phyloP scores from a whole-genome alignment of 257 asterid genomes.

The Solanum commersonii region DNA sequence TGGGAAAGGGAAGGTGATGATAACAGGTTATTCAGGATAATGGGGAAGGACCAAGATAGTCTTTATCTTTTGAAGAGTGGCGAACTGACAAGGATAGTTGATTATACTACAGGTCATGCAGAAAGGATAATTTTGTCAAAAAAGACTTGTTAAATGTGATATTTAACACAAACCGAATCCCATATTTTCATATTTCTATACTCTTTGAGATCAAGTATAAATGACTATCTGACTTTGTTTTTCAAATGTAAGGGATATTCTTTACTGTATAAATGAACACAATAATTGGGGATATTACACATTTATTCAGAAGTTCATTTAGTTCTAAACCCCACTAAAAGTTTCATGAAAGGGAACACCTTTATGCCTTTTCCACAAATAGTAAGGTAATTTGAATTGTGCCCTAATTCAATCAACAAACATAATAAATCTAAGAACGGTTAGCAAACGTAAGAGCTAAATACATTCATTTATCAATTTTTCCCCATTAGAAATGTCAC shows the following conservation, averaged over 20 bases:
- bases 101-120: not conserved
- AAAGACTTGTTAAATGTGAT: not conserved
- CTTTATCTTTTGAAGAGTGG: not conserved
- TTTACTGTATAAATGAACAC: not conserved
- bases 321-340: not conserved
- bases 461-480: not conserved
- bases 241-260: not conserved
- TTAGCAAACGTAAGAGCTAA: not conserved
- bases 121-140: not conserved
- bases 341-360: not conserved
- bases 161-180: not conserved
- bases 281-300: not conserved
- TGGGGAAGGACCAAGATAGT: not conserved
- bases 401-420: not conserved
- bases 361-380: not conserved
- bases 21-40: not conserved
- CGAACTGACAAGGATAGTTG: not conserved
- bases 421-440: not conserved
- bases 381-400: not conserved
- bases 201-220: not conserved
- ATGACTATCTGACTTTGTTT: not conserved
- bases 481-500: not conserved
- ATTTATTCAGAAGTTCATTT: not conserved
- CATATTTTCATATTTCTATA: not conserved
- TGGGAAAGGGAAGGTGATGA: not conserved